Evolutionary conservation across 768 basidiomycete genomes (phyloP).

Genomic region (Kwoniella botswanensis): DNA sequence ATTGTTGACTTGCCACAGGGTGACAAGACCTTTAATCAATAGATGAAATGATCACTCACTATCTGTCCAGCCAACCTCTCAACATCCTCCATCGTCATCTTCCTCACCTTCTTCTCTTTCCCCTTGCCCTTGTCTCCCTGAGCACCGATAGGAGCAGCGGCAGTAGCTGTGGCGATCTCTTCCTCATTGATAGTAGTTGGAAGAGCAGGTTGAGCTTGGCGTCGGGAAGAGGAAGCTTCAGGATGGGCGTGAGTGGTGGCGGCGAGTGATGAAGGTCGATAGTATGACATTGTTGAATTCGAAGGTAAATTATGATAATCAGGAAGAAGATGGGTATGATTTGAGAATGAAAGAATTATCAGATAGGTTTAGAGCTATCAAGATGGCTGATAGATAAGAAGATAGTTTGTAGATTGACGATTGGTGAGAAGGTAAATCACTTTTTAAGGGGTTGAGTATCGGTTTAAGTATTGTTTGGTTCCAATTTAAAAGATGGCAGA

Average conservation of each 20-base stretch:
- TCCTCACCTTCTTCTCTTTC: constrained; percentile 17
- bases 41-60: constrained; percentile 3
- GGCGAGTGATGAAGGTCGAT: constrained; percentile 8
- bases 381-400: background rate
- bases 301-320: background rate
- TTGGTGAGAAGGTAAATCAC: background rate
- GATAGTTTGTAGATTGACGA: background rate
- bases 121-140: constrained; percentile 10
- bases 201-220: background rate
- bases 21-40: background rate
- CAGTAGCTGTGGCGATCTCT: background rate
- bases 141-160: background rate
- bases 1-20: background rate
- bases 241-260: constrained; percentile 11
- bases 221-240: constrained; percentile 14
- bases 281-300: constrained; percentile 21
- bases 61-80: constrained; percentile 20
- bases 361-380: background rate
- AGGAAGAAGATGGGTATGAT: background rate
- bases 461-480: background rate
- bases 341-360: background rate
- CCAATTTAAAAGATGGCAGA: background rate
- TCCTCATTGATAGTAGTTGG: constrained; percentile 15
- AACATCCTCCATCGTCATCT: constrained; percentile 15
- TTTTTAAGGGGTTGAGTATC: background rate